phyloP scores from a whole-genome alignment of 1,139 yeast genomes.

The Geotrichum klebahnii region DNA sequence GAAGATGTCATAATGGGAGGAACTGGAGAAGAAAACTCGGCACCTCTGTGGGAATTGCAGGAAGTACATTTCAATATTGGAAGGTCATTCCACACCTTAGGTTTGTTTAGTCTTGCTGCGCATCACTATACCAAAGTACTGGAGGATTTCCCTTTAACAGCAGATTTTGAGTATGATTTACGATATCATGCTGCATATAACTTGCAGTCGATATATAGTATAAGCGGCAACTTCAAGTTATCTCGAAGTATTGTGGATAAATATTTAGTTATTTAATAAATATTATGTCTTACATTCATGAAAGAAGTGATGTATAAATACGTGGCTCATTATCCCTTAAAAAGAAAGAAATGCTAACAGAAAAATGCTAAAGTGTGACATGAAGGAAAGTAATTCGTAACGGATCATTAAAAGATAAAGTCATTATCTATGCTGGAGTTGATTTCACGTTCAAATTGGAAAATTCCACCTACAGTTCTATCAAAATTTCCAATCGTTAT shows the following conservation, averaged over 20 bases:
- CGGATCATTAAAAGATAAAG: slow-evolving; percentile 1
- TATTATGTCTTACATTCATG: too few relatives aligned
- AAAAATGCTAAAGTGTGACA: background rate
- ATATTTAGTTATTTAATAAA: slow-evolving; percentile 48
- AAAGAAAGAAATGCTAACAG: background rate
- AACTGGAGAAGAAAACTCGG: slow-evolving; percentile 29
- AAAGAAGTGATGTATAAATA: too few relatives aligned
- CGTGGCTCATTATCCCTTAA: too few relatives aligned
- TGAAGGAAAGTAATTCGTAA: background rate
- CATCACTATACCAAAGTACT: slow-evolving; percentile 68
- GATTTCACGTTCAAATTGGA: slow-evolving; percentile 47
- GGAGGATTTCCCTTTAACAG: slow-evolving; percentile 32
- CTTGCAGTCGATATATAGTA: slow-evolving; percentile 64
- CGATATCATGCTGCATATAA: slow-evolving; percentile 83
- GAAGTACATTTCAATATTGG: slow-evolving; percentile 84
- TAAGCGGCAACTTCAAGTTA: slow-evolving; percentile 64
- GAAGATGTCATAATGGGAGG: slow-evolving; percentile 27
- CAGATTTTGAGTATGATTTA: slow-evolving; percentile 49
- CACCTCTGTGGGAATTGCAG: slow-evolving; percentile 54
- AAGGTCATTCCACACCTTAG: slow-evolving; percentile 76
- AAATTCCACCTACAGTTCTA: slow-evolving; percentile 55
- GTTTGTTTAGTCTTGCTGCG: slow-evolving; percentile 68
- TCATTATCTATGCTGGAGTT: slow-evolving; percentile 6
- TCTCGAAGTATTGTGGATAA: slow-evolving; percentile 62
- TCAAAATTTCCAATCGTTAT: slow-evolving; percentile 55